These are phyloP conservation scores for Aspergillus candidus DNA, from an alignment of 2,329 filamentous ascomycete species.

Conservation along the genomic window DNA sequence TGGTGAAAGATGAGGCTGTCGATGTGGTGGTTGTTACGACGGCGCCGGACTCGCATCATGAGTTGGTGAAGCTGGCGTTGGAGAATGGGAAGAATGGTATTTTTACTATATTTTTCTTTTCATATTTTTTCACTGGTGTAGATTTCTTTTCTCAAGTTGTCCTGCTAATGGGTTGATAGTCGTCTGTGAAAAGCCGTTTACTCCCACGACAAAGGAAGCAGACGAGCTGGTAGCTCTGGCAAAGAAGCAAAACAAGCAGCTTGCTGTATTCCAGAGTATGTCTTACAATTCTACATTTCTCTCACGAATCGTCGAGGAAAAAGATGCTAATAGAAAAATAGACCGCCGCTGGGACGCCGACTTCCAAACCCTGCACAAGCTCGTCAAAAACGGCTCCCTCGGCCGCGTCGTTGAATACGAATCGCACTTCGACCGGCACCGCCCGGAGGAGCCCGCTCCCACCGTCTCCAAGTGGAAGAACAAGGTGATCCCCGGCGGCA, in stretches of 20 bases:
- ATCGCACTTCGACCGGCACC: constrained; percentile 73
- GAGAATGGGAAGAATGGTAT: constrained; percentile 62
- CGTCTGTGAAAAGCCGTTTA: constrained; percentile 77
- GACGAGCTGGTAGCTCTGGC: constrained; percentile 55
- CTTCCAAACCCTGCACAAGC: constrained; percentile 62
- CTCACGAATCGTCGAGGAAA: background rate
- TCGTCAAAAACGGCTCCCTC: constrained; percentile 54
- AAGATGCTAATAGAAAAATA: constrained; percentile 9
- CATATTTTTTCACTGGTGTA: background rate
- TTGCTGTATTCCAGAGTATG: constrained; percentile 64
- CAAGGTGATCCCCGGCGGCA: constrained; percentile 58
- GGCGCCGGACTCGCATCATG: constrained; percentile 64
- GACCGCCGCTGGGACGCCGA: constrained; percentile 71
- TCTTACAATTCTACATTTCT: background rate
- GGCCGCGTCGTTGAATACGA: constrained; percentile 73
- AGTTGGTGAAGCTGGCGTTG: constrained; percentile 58
- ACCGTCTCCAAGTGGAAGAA: constrained; percentile 58
- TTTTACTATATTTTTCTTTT: no score
- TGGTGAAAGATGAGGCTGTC: constrained; percentile 60
- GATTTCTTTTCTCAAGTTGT: background rate
- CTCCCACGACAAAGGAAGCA: constrained; percentile 64
- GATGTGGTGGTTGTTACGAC: constrained; percentile 67
- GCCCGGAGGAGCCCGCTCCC: constrained; percentile 48
- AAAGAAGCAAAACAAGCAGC: constrained; percentile 44
- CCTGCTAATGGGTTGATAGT: constrained; percentile 37